A percentile compares a stretch with the other conserved stretches of the same genome.
Conservation (phyloP, 768 basidiomycete species). For the Saitozyma podzolica region DNA sequence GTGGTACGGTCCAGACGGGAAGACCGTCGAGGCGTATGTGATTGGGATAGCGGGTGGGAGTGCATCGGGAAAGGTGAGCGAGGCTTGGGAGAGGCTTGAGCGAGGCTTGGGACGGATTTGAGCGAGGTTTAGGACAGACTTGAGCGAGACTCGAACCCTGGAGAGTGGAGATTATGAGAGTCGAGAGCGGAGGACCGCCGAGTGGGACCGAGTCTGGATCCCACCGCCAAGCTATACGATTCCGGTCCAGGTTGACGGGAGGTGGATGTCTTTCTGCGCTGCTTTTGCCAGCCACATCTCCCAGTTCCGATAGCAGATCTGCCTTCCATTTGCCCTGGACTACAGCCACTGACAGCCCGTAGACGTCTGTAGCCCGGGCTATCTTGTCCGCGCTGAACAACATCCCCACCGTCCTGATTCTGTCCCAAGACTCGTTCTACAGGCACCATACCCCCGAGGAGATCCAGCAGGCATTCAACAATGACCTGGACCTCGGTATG, state of each 20-base stretch:
- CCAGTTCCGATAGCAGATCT: neutral
- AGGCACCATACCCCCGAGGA: slow-evolving; percentile 76
- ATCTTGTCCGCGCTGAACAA: slow-evolving; percentile 53
- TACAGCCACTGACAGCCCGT: slow-evolving; percentile 1
- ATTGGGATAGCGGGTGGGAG: slow-evolving; percentile 56
- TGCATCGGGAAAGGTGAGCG: slow-evolving; percentile 54
- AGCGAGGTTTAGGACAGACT: neutral
- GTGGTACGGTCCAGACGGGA: slow-evolving; percentile 54
- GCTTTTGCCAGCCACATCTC: no score
- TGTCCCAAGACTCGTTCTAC: slow-evolving; percentile 91
- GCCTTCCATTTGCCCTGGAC: neutral
- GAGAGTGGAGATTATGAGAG: no score
- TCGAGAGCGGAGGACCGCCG: no score
- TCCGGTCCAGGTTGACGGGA: no score
- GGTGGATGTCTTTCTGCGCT: no score
- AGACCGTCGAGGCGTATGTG: slow-evolving; percentile 52
- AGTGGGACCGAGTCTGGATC: no score
- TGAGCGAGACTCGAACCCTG: no score
- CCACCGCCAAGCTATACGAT: no score
- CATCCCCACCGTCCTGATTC: slow-evolving; percentile 68
- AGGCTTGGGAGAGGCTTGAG: no score
- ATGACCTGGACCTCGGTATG: slow-evolving; percentile 53
- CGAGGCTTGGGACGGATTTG: neutral
- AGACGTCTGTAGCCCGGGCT: slow-evolving; percentile 52
- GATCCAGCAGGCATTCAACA: slow-evolving; percentile 76